These are phyloP conservation scores for Aspergillus cejpii DNA, from an alignment of 2,329 filamentous ascomycete species.

Conservation along the genomic window DNA sequence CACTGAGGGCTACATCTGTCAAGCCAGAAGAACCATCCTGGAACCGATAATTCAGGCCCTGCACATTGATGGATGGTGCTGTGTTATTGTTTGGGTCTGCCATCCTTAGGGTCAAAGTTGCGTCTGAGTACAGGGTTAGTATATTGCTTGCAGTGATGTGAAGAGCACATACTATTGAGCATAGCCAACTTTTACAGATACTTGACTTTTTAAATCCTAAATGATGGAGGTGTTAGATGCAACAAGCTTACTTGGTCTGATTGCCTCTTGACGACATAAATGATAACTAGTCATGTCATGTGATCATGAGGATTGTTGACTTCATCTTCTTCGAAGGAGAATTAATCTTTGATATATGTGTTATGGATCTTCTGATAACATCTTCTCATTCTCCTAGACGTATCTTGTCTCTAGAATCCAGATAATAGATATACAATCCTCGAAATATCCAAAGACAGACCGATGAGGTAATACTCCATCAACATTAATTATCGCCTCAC, in stretches of 20 bases:
- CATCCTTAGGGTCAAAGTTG: conserved; percentile 12
- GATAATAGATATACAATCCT: too few relatives aligned
- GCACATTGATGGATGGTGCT: conserved; percentile 60
- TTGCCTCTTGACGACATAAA: too few relatives aligned
- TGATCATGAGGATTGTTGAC: neutral
- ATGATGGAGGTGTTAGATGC: neutral
- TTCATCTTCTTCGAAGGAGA: neutral
- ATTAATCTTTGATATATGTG: neutral
- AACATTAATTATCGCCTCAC: too few relatives aligned
- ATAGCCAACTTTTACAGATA: too few relatives aligned
- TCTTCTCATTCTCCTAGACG: too few relatives aligned
- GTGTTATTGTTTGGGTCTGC: conserved; percentile 8
- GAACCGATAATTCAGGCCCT: conserved; percentile 78
- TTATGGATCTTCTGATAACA: too few relatives aligned
- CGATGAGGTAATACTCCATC: neutral
- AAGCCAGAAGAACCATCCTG: conserved; percentile 78
- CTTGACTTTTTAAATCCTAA: too few relatives aligned
- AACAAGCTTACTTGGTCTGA: too few relatives aligned
- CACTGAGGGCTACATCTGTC: conserved; percentile 61
- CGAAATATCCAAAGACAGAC: neutral
- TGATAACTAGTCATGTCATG: neutral
- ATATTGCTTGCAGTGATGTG: neutral
- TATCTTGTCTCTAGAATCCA: too few relatives aligned
- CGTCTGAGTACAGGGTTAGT: neutral
- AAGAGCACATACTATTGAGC: neutral